Percentiles rank a stretch among this genome's conserved stretches.
These are phyloP conservation scores for Neofusicoccum sp. DNA, from an alignment of 2,329 filamentous ascomycete genomes.

Conservation along the genomic window DNA sequence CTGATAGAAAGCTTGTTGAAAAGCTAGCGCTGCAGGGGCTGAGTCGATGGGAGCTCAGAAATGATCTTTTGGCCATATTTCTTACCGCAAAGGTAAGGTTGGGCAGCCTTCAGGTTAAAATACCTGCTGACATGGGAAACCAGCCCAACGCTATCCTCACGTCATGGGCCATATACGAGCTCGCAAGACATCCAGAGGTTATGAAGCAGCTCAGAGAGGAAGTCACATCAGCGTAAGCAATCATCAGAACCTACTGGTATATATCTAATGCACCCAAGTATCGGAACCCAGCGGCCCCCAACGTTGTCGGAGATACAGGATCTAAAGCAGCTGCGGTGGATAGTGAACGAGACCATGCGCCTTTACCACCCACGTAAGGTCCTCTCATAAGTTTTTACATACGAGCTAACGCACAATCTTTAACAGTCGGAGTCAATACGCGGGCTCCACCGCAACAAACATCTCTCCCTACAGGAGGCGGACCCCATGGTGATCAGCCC, in stretches of 20 bases:
- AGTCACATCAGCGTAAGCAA: not conserved
- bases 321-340: not conserved
- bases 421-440: not conserved
- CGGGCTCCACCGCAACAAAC: not conserved
- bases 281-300: not conserved
- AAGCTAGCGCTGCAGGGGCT: not conserved
- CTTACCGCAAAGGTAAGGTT: not conserved
- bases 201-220: not conserved
- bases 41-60: not conserved
- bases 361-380: not conserved
- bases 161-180: not conserved
- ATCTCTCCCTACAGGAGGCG: not conserved
- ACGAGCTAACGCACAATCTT: not conserved
- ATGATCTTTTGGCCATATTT: not conserved
- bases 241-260: no score
- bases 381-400: no score
- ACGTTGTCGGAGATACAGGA: not conserved
- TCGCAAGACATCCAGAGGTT: not conserved
- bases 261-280: no score
- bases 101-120: not conserved
- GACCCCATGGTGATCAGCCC: not conserved
- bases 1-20: not conserved
- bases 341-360: not conserved
- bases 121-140: no score
- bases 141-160: not conserved